These are phyloP conservation scores for Venturia nashicola DNA, from an alignment of 2,329 filamentous ascomycete genomes.

Conservation along the genomic window DNA sequence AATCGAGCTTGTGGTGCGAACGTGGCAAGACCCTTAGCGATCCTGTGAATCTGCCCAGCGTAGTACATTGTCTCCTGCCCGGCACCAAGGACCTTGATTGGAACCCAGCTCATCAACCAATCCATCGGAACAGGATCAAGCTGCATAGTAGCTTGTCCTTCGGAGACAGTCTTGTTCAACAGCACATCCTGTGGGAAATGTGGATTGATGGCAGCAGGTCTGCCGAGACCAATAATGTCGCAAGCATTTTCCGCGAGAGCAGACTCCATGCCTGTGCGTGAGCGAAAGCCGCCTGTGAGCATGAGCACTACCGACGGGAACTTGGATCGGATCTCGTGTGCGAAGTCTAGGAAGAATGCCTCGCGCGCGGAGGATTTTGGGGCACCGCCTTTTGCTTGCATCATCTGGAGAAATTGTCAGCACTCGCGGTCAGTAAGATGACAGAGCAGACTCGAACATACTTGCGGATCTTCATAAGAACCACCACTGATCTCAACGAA, in stretches of 20 bases:
- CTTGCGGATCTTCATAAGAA: slow-evolving; percentile 36
- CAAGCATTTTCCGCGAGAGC: slow-evolving; percentile 38
- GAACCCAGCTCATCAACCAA: slow-evolving; percentile 2
- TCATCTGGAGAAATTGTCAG: not conserved
- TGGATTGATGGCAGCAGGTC: slow-evolving; percentile 40
- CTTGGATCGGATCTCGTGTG: slow-evolving; percentile 37
- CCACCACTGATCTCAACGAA: slow-evolving; percentile 49
- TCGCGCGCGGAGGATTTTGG: slow-evolving; percentile 40
- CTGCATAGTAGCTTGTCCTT: not conserved
- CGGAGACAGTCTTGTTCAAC: slow-evolving; percentile 21
- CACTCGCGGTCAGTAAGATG: not conserved
- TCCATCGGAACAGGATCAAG: not conserved
- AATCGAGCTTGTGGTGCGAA: not conserved
- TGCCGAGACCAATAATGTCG: slow-evolving; percentile 47
- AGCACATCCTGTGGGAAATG: slow-evolving; percentile 33
- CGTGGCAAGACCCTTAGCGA: not conserved
- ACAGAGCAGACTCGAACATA: not conserved
- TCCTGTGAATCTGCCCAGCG: not conserved
- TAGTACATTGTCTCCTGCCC: not conserved
- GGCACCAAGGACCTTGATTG: not conserved
- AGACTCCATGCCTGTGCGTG: slow-evolving; percentile 42
- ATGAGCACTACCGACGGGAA: slow-evolving; percentile 43
- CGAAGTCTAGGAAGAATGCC: slow-evolving; percentile 49
- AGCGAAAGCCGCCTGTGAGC: slow-evolving; percentile 47
- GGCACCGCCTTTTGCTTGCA: not conserved